Conservation (phyloP, 331 rosid species). For the Erythrophleum ivorense region DNA sequence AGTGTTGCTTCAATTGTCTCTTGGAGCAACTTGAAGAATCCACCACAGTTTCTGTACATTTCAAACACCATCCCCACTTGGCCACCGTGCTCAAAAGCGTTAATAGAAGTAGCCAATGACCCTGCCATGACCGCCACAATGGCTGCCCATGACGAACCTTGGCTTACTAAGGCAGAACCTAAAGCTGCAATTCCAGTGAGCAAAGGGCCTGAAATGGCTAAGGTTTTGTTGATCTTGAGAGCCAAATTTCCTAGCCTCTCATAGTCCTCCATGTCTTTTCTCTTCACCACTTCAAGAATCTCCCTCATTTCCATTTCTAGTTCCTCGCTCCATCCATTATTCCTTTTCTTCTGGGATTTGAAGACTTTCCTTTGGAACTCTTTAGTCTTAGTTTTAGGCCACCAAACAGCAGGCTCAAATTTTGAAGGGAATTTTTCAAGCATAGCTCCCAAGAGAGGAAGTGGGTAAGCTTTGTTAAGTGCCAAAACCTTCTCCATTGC, state of each 20-base stretch:
- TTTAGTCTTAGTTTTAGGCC: slow-evolving; percentile 48
- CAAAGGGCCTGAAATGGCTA: slow-evolving; percentile 63
- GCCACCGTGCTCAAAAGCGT: slow-evolving; percentile 59
- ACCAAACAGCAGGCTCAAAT: slow-evolving; percentile 76
- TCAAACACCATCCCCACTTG: slow-evolving; percentile 71
- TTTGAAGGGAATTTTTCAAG: slow-evolving; percentile 65
- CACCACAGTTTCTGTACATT: slow-evolving; percentile 58
- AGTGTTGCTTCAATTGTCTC: not conserved
- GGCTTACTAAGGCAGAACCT: slow-evolving; percentile 45
- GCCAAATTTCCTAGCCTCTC: slow-evolving; percentile 59
- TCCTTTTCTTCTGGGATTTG: slow-evolving; percentile 29
- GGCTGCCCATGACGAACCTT: slow-evolving; percentile 39
- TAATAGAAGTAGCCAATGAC: slow-evolving; percentile 47
- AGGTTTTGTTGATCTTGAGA: slow-evolving; percentile 56
- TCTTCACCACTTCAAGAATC: slow-evolving; percentile 51
- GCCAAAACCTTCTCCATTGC: slow-evolving; percentile 64
- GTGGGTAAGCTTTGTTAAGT: slow-evolving; percentile 74
- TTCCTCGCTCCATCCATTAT: slow-evolving; percentile 64
- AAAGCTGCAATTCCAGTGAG: slow-evolving; percentile 52
- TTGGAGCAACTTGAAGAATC: slow-evolving; percentile 45
- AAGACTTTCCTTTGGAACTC: not conserved
- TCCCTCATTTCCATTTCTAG: slow-evolving; percentile 61
- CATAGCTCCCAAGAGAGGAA: slow-evolving; percentile 77
- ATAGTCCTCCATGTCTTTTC: slow-evolving; percentile 64
- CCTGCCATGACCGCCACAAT: slow-evolving; percentile 42